Evolutionary conservation across 495 filamentous ascomycete genomes (phyloP), one percentile per base, ranked within the genome.

Genomic region (Penicillium canariense): DNA sequence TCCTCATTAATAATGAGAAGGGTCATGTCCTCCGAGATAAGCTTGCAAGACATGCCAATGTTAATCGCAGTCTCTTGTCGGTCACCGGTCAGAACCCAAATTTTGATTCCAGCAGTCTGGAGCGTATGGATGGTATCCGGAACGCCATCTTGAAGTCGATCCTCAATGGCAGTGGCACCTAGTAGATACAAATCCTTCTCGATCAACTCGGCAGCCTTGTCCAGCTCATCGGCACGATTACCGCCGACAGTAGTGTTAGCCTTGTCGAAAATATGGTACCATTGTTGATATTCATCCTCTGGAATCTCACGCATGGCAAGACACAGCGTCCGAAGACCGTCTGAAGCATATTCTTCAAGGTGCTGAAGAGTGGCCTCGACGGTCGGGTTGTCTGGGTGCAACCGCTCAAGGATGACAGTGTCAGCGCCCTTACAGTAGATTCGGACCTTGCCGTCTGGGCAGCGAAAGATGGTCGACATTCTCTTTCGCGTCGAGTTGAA

Each of bases 51-150:
- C 95, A 99, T 99, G 52, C 95, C 95, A 62, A 99, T 99, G 65
- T 99, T 99, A 76, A 99, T 99, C 45, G 95, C 95, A 43, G 95
- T 99, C 68, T 99, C 95, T 68, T 99, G 95, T 63, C 95, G 81
- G 77, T 99, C 95, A 63, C 95, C 95, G 34, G 95, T 99, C 68
- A 99, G 73, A 18, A 99, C 95, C 94, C 95, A 99, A 40, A 99
- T 85, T 74, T 99, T 99, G 71, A 99, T 97, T 26, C 94, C 94
- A 18, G 95, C 95, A 52, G 90, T 88, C 66, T 99, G 95, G 9
- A 99, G 81, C 0, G 93, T 97, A 71, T 97, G 91, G 57, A 99
- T 99, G 2, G 95, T 99, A 68, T 99, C 95, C 4, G 95, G 95
- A 4, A 99, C 95, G 51, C 95, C 95, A 65, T 99, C 95, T 67